These are phyloP conservation scores for Tricholoma sp. DNA, from an alignment of 768 basidiomycete genomes.

Conservation along the genomic window DNA sequence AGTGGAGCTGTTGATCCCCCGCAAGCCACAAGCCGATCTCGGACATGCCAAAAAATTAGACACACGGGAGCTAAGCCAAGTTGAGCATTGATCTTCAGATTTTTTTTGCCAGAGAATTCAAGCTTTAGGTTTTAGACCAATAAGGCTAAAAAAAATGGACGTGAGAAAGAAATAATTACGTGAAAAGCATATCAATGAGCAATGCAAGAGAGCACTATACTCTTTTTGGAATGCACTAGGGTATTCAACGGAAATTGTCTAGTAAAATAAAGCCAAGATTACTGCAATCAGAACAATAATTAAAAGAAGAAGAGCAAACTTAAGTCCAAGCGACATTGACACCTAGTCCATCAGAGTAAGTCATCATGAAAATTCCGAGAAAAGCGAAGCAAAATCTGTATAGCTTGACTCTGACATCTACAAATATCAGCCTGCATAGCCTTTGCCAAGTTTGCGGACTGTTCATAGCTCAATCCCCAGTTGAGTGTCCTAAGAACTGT, in stretches of 20 bases:
- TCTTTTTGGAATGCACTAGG: not conserved
- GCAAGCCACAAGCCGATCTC: not conserved
- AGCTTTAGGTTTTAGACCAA: not conserved
- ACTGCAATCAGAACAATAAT: too few relatives aligned
- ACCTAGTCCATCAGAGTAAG: not conserved
- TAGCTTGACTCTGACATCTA: not conserved
- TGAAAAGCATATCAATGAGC: not conserved
- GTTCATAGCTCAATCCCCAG: conserved; percentile 6
- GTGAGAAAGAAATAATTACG: not conserved
- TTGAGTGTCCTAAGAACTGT: not conserved
- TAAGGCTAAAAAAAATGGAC: not conserved
- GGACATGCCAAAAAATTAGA: not conserved
- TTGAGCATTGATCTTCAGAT: too few relatives aligned
- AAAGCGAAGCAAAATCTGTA: not conserved
- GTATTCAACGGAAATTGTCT: not conserved
- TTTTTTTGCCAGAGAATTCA: too few relatives aligned
- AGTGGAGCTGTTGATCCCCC: not conserved
- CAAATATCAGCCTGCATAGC: not conserved
- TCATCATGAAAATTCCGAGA: not conserved
- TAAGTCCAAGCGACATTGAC: not conserved
- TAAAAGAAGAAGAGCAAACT: not conserved
- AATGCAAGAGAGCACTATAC: not conserved
- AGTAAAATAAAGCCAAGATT: too few relatives aligned
- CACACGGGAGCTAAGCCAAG: not conserved
- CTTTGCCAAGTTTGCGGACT: conserved; percentile 3